Evolutionary conservation across 805 yeast species (phyloP).

Genomic region (Starmerella geochares): DNA sequence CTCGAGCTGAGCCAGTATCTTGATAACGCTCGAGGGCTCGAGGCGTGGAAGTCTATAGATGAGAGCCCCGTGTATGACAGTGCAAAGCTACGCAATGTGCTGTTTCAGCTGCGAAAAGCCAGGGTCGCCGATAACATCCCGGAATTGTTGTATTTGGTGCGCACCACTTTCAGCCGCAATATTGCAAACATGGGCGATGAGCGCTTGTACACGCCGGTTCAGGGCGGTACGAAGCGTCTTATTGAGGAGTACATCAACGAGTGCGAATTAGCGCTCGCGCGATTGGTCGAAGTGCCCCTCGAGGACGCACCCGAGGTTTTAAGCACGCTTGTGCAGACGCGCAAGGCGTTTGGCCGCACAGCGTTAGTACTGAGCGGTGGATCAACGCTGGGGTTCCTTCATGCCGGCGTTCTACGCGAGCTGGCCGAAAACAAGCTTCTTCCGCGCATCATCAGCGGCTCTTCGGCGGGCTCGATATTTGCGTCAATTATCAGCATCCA

Average conservation of each 20-base stretch:
- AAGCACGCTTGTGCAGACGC: conserved; percentile 72
- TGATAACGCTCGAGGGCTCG: conserved; percentile 55
- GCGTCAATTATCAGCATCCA: conserved; percentile 81
- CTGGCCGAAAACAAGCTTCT: conserved; percentile 61
- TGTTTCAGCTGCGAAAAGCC: conserved; percentile 50
- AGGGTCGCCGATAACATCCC: conserved; percentile 49
- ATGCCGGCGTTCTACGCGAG: conserved; percentile 81
- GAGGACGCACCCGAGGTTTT: conserved; percentile 57
- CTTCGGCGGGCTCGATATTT: conserved; percentile 91
- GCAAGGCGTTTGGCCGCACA: conserved; percentile 86
- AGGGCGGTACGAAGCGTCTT: conserved; percentile 72
- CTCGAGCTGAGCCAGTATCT: conserved; percentile 47
- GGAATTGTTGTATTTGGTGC: conserved; percentile 55
- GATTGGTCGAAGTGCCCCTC: conserved; percentile 25
- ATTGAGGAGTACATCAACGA: conserved; percentile 78
- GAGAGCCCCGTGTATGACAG: conserved; percentile 67
- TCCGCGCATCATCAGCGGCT: conserved; percentile 85
- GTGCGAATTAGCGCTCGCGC: conserved; percentile 46
- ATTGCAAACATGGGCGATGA: conserved; percentile 80
- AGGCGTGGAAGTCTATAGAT: conserved; percentile 56
- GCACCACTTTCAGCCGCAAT: conserved; percentile 80
- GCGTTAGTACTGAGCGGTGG: conserved; percentile 96
- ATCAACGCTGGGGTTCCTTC: conserved; percentile 84
- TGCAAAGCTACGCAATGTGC: conserved; percentile 43
- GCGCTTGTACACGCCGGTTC: conserved; percentile 63